Percentiles rank a stretch among this genome's conserved stretches.
Conservation (phyloP, 345 rosid genomes). For the Brassica nigra region DNA sequence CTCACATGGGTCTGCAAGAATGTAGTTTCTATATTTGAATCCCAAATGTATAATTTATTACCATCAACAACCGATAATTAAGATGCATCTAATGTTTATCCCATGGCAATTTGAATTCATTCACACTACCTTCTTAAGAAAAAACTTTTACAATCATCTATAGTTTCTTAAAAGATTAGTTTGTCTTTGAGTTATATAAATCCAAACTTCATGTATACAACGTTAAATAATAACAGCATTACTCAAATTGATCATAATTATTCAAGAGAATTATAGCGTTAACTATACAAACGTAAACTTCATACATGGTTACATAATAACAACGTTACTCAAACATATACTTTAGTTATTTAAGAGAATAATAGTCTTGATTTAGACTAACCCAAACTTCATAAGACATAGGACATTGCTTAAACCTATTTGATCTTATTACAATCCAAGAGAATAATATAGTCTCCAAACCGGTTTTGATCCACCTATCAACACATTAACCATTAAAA, state of each 20-base stretch:
- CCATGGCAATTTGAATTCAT: constrained; percentile 2
- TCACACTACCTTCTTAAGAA: neutral
- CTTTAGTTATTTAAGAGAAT: neutral
- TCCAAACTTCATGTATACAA: neutral
- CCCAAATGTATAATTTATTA: constrained; percentile 17
- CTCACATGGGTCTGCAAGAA: constrained; percentile 25
- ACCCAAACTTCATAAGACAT: constrained; percentile 1
- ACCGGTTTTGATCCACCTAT: neutral
- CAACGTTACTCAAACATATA: neutral
- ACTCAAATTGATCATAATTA: neutral
- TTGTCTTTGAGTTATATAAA: neutral
- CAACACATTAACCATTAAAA: neutral
- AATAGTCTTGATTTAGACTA: neutral
- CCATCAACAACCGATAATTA: constrained; percentile 20
- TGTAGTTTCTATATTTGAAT: neutral
- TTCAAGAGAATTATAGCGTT: neutral
- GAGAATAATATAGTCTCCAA: neutral
- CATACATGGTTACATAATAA: neutral
- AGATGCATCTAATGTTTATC: constrained; percentile 17
- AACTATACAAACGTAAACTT: neutral
- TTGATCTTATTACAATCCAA: neutral
- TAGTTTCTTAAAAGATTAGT: neutral
- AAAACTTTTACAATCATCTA: neutral
- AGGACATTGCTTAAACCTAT: constrained; percentile 3
- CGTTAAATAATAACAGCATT: neutral